These are phyloP conservation scores for Clarireedia homoeocarpa DNA, from an alignment of 2,329 filamentous ascomycete genomes.

Conservation along the genomic window DNA sequence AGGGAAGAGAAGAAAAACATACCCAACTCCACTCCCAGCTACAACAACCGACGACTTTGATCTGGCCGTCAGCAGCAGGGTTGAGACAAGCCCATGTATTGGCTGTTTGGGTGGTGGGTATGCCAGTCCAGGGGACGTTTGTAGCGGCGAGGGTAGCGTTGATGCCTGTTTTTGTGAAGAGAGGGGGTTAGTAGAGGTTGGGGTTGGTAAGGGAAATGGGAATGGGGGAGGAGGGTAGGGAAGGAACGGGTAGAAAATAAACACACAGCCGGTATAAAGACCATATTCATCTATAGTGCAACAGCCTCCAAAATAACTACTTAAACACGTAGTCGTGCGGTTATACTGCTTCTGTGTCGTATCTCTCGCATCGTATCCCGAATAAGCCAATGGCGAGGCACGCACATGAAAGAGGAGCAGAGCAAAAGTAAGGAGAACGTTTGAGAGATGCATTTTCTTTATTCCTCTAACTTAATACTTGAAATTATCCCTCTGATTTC, in stretches of 20 bases:
- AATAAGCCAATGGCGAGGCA: background rate
- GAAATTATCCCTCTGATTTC: too few species aligned
- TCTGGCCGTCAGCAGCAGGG: background rate
- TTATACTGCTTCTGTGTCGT: background rate
- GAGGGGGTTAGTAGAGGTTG: too few species aligned
- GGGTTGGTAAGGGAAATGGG: background rate
- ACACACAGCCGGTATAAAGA: background rate
- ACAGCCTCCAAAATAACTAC: conserved; percentile 6
- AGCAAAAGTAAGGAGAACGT: background rate
- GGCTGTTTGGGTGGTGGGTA: background rate
- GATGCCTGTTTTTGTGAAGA: background rate
- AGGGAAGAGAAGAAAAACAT: background rate
- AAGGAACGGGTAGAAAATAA: background rate
- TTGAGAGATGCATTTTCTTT: too few species aligned
- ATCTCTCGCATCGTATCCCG: background rate
- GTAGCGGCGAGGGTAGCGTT: background rate
- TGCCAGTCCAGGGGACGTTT: background rate
- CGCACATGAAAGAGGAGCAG: background rate
- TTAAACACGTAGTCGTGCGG: conserved; percentile 7
- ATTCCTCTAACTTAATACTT: too few species aligned
- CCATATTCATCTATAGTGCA: background rate
- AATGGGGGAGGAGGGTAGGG: background rate
- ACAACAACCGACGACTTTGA: background rate
- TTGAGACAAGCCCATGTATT: conserved; percentile 1
- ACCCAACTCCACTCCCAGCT: background rate